A percentile compares a stretch with the other conserved stretches of the same genome.
Conservation (phyloP, 2,329 filamentous ascomycete genomes). For the Metarhizium guizhouense region DNA sequence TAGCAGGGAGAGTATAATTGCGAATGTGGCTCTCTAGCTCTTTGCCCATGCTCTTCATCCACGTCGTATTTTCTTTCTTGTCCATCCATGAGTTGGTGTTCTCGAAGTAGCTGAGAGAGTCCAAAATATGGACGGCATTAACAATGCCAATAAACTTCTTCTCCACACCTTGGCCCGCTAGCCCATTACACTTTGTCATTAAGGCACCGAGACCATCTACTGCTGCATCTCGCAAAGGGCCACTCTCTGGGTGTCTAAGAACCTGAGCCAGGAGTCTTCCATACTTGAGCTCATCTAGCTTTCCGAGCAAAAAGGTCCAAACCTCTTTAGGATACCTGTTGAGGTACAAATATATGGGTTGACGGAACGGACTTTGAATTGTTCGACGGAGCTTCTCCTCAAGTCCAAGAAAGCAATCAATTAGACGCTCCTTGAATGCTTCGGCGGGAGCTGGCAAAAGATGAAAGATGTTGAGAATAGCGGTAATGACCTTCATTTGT, state of each 20-base stretch:
- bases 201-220: constrained; percentile 65
- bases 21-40: constrained; percentile 70
- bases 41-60: constrained; percentile 60
- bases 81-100: constrained; percentile 64
- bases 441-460: constrained; percentile 86
- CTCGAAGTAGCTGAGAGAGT: constrained; percentile 63
- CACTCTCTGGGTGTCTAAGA: constrained; percentile 65
- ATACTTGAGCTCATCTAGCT: constrained; percentile 75
- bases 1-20: constrained; percentile 57
- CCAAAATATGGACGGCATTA: constrained; percentile 79
- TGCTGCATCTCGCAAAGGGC: constrained; percentile 64
- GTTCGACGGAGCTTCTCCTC: constrained; percentile 81
- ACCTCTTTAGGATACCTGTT: constrained; percentile 88
- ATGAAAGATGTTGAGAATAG: constrained; percentile 95
- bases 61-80: constrained; percentile 50
- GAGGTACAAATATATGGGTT: constrained; percentile 84
- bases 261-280: constrained; percentile 88
- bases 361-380: constrained; percentile 82
- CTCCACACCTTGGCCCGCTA: constrained; percentile 57
- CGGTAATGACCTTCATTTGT: constrained; percentile 89
- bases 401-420: constrained; percentile 82
- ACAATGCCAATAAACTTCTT: constrained; percentile 62
- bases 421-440: constrained; percentile 81
- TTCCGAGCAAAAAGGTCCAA: constrained; percentile 70
- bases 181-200: constrained; percentile 56